A percentile compares a stretch with the other conserved stretches of the same genome.
These are phyloP conservation scores for Mycosphaerella sp. DNA, from an alignment of 2,329 filamentous ascomycete genomes.

Conservation along the genomic window DNA sequence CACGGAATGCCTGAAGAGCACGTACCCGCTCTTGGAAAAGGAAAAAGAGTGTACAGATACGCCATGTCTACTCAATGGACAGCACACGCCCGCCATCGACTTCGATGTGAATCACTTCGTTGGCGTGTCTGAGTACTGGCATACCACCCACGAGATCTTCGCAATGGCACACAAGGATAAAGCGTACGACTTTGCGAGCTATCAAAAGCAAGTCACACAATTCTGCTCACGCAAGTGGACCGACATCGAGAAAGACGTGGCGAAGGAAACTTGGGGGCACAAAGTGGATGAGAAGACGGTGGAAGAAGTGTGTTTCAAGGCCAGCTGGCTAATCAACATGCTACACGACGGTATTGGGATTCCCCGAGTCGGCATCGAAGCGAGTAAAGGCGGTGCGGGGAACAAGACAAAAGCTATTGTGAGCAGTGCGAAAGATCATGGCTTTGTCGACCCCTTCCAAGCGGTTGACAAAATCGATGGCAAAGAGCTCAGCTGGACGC, in stretches of 20 bases:
- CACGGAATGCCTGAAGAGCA: slow-evolving; percentile 72
- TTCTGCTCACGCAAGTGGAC: slow-evolving; percentile 84
- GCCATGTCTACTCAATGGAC: slow-evolving; percentile 83
- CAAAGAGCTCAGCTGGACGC: slow-evolving; percentile 92
- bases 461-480: slow-evolving; percentile 87
- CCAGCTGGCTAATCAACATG: slow-evolving; percentile 95
- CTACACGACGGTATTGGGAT: slow-evolving; percentile 94
- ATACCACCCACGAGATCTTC: slow-evolving; percentile 94
- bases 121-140: slow-evolving; percentile 97
- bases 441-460: slow-evolving; percentile 79
- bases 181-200: slow-evolving; percentile 83
- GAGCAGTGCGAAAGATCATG: slow-evolving; percentile 60
- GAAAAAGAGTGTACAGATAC: slow-evolving; percentile 74
- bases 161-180: slow-evolving; percentile 66
- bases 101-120: slow-evolving; percentile 98
- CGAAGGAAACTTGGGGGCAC: slow-evolving; percentile 62
- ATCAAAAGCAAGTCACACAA: slow-evolving; percentile 74
- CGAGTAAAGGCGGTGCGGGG: slow-evolving; percentile 47
- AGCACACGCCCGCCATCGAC: slow-evolving; percentile 91
- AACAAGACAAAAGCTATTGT: slow-evolving; percentile 69
- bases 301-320: slow-evolving; percentile 91
- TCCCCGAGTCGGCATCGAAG: slow-evolving; percentile 68
- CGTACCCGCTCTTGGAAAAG: slow-evolving; percentile 82
- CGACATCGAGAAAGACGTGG: slow-evolving; percentile 61
- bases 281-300: slow-evolving; percentile 69